These are phyloP conservation scores for Acanthamoeba lenticulata DNA, from an alignment of 208 protist genomes.

Conservation along the genomic window DNA sequence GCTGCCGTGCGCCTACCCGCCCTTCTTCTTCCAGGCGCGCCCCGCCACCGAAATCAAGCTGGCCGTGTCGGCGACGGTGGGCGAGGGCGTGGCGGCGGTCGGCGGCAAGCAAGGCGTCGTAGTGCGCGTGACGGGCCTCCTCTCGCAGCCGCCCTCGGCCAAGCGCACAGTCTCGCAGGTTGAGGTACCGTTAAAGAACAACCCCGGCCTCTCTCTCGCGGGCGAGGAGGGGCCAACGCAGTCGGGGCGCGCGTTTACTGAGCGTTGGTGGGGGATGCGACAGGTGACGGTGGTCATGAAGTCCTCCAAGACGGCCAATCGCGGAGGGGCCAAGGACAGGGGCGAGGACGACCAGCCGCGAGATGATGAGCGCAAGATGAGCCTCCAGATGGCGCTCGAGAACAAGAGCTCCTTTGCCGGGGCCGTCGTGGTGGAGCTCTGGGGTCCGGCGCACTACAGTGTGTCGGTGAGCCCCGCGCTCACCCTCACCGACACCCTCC, in stretches of 20 bases:
- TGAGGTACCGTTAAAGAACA: not conserved
- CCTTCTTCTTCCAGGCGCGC: conserved; percentile 9
- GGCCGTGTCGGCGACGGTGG: not conserved
- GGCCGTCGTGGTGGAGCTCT: not conserved
- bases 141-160: not conserved
- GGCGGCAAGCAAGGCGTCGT: conserved; percentile 2
- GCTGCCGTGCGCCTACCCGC: not conserved
- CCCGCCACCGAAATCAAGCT: conserved; percentile 14
- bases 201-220: no score
- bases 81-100: not conserved
- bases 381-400: not conserved
- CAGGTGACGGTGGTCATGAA: not conserved
- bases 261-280: not conserved
- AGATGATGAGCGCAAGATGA: not conserved
- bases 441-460: not conserved
- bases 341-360: not conserved
- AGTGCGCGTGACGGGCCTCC: not conserved
- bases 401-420: not conserved
- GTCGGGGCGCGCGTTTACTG: no score
- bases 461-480: not conserved
- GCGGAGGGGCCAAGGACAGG: not conserved
- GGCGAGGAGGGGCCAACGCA: no score
- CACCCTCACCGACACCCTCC: conserved; percentile 11
- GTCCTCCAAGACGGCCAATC: not conserved
- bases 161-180: not conserved